Evolutionary conservation across 345 rosid species (phyloP).

Genomic region (Ceriops tagal): DNA sequence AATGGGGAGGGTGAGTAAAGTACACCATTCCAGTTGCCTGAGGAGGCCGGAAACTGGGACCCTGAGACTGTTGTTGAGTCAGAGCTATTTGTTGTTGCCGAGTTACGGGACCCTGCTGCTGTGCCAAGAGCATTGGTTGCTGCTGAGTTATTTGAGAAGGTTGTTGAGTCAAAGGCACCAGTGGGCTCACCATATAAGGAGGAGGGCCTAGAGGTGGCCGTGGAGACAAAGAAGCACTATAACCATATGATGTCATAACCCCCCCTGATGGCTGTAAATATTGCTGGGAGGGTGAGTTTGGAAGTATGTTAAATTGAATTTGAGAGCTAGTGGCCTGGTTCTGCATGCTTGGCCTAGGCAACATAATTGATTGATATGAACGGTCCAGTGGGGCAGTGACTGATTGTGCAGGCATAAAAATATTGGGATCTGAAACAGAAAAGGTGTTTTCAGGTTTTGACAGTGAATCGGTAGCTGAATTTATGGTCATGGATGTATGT

Average conservation of each 20-base stretch:
- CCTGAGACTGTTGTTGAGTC: conserved; percentile 39
- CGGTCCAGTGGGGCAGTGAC: conserved; percentile 36
- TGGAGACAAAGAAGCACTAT: conserved; percentile 54
- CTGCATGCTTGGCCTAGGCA: conserved; percentile 37
- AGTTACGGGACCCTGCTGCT: conserved; percentile 24
- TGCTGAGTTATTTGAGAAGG: conserved; percentile 44
- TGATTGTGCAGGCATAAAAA: conserved; percentile 40
- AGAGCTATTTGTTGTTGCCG: conserved; percentile 27
- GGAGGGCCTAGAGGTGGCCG: conserved; percentile 48
- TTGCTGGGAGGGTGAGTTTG: conserved; percentile 51
- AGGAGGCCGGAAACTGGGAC: conserved; percentile 56
- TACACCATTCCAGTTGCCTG: conserved; percentile 69
- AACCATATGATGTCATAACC: conserved; percentile 49
- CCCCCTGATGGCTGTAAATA: conserved; percentile 55
- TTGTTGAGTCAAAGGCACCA: conserved; percentile 43
- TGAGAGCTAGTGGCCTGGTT: conserved; percentile 50
- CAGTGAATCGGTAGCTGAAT: conserved; percentile 22
- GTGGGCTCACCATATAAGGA: conserved; percentile 42
- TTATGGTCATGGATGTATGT: conserved; percentile 14
- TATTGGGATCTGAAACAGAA: conserved; percentile 41
- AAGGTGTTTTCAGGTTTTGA: conserved; percentile 43
- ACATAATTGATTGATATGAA: conserved; percentile 37
- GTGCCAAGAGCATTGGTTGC: conserved; percentile 31
- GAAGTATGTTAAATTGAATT: conserved; percentile 57
- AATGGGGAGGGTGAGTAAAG: conserved; percentile 59